These are phyloP conservation scores for Geosmithia morbida DNA, from an alignment of 2,329 filamentous ascomycete genomes.

Conservation along the genomic window DNA sequence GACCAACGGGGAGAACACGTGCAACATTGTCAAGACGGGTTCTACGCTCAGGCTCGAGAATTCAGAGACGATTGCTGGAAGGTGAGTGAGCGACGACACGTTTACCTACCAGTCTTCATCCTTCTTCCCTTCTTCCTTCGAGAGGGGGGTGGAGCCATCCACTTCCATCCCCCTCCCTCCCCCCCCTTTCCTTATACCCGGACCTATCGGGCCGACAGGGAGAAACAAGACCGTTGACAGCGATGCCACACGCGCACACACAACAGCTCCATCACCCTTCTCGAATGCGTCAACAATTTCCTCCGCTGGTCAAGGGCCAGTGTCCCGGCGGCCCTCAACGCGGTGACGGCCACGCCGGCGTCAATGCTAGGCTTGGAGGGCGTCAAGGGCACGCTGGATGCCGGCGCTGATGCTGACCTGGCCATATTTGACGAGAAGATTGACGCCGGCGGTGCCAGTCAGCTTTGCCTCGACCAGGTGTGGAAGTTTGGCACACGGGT, in stretches of 20 bases:
- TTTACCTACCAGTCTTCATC: too few relatives aligned
- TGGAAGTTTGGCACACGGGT: conserved; percentile 63
- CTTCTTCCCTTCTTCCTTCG: too few relatives aligned
- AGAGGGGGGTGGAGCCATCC: neutral
- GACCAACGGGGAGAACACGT: conserved; percentile 55
- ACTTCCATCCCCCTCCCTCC: neutral
- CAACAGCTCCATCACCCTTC: conserved; percentile 50
- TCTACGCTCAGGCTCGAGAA: conserved; percentile 61
- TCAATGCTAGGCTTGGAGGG: conserved; percentile 56
- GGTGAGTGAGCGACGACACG: conserved; percentile 24
- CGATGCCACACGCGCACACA: too few relatives aligned
- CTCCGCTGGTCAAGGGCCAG: conserved; percentile 56
- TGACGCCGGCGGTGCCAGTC: conserved; percentile 24
- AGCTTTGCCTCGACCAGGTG: conserved; percentile 56
- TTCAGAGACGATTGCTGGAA: conserved; percentile 65
- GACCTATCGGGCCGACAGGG: too few relatives aligned
- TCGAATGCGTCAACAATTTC: conserved; percentile 75
- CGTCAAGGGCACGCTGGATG: conserved; percentile 49
- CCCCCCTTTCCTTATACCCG: neutral
- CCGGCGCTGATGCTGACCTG: conserved; percentile 54
- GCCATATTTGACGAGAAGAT: conserved; percentile 49
- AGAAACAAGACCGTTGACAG: too few relatives aligned
- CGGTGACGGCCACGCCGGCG: conserved; percentile 66
- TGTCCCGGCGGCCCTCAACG: conserved; percentile 53
- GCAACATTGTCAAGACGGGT: conserved; percentile 55